Evolutionary conservation across 768 basidiomycete species (phyloP), one percentile per base, ranked within the genome.

Genomic region (Clathrus columnatus): DNA sequence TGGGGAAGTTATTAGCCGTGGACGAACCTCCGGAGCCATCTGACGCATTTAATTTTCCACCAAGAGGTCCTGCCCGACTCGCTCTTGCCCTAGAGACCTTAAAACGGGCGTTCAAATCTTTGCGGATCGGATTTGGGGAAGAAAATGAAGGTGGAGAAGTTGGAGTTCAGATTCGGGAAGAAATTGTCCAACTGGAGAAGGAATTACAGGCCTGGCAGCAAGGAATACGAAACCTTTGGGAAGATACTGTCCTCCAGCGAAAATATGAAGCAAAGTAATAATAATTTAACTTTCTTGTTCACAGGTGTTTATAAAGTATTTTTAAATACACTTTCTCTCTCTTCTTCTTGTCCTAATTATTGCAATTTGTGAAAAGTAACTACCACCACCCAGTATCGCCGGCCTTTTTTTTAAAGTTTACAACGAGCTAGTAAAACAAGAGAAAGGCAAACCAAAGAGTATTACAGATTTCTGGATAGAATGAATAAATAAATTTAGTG

Each of bases 1-100:
- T 90, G 5, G 91, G 87, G 0, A 93, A 91, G 69, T 70, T 92
- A 6, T 73, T 93, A 5, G 80, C 81, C 0, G 85, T 91, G 0
- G 87, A 91, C 61, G 88, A 91, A 63, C 83, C 82, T 0, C 59
- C 61, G 17, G 64, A 29, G 20, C 60, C 54, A 18, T 57, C 26
- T 42, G 24, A 51, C 10, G 32, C 42, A 21, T 64, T 36, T 23
- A 58, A 55, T 11, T 88, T 83, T 64, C 87, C 85, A 4, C 88
- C 87, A 0, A 83, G 79, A 4, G 87, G 86, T 0, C 75, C 80
- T 2, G 65, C 72, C 20, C 75, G 88, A 20, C 71, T 92, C 24
- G 75, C 74, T 60, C 69, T 85, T 16, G 85, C 87, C 2, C 75
- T 79, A 50, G 78, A 85, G 20, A 83, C 80, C 2, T 73, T 91